Percentiles rank a stretch among this genome's conserved stretches.
Evolutionary conservation across 176 grass and related monocot genomes (phyloP).

Genomic region (Triticum monococcum): DNA sequence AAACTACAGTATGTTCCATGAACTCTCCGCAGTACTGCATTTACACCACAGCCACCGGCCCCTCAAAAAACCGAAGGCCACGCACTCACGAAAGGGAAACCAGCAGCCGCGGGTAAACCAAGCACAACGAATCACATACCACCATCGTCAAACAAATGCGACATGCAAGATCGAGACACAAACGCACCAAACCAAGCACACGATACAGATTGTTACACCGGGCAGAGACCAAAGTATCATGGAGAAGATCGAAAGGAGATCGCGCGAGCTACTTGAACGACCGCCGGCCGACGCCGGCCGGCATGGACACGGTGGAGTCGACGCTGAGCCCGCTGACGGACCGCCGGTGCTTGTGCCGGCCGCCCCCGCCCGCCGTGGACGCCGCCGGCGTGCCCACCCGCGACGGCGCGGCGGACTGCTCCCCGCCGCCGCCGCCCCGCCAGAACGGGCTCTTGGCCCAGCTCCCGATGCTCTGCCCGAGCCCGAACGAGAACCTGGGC

Average conservation of each 20-base stretch:
- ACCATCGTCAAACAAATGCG: background rate
- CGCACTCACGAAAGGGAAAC: background rate
- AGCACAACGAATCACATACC: background rate
- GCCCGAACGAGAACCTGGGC: constrained; percentile 65
- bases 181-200: constrained; percentile 38
- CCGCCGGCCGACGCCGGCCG: constrained; percentile 55
- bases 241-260: background rate
- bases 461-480: constrained; percentile 60
- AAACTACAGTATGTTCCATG: background rate
- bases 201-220: background rate
- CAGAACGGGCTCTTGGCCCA: constrained; percentile 69
- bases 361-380: constrained; percentile 43
- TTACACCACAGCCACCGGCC: background rate
- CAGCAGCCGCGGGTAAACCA: background rate
- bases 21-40: background rate
- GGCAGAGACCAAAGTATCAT: background rate
- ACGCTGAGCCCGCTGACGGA: constrained; percentile 74
- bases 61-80: constrained; percentile 7
- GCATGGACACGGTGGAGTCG: constrained; percentile 81
- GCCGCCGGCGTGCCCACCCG: constrained; percentile 35
- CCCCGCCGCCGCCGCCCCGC: constrained; percentile 16
- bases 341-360: constrained; percentile 40
- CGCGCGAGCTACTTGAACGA: constrained; percentile 47
- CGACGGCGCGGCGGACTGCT: constrained; percentile 7
- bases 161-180: background rate